Conservation (phyloP, 2,329 filamentous ascomycete genomes). For the Cytospora mali region DNA sequence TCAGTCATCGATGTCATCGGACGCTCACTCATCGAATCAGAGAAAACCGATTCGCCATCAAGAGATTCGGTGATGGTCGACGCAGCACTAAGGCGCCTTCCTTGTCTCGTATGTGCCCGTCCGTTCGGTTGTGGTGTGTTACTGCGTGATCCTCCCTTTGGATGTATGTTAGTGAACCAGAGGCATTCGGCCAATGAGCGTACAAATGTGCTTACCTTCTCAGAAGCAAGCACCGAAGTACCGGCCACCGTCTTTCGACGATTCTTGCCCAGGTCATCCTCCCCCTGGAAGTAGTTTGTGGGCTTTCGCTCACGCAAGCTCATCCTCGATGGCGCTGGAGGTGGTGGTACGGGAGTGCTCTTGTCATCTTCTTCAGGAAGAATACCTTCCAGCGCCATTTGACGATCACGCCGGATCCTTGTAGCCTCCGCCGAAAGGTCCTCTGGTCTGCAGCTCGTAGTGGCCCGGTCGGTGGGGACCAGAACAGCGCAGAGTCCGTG, state of each 20-base stretch:
- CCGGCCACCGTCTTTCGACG: slow-evolving; percentile 66
- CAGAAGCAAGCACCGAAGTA: slow-evolving; percentile 47
- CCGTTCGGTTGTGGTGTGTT: slow-evolving; percentile 36
- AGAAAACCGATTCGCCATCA: slow-evolving; percentile 29
- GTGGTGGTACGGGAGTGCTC: slow-evolving; percentile 32
- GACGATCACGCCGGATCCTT: slow-evolving; percentile 64
- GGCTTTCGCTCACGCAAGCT: slow-evolving; percentile 73
- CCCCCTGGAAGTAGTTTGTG: slow-evolving; percentile 56
- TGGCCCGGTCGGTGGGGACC: slow-evolving; percentile 75
- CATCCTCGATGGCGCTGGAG: slow-evolving; percentile 61
- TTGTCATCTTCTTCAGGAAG: slow-evolving; percentile 34
- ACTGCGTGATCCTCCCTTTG: slow-evolving; percentile 40
- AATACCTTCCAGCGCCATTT: slow-evolving; percentile 50
- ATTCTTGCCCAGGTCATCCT: slow-evolving; percentile 47
- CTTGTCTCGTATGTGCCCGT: slow-evolving; percentile 38
- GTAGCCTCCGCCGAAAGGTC: slow-evolving; percentile 75
- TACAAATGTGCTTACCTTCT: slow-evolving; percentile 41
- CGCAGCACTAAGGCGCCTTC: slow-evolving; percentile 54
- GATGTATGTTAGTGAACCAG: slow-evolving; percentile 27
- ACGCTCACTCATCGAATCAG: slow-evolving; percentile 31
- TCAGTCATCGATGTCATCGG: slow-evolving; percentile 47
- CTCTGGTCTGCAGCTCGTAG: slow-evolving; percentile 73
- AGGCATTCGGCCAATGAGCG: slow-evolving; percentile 1
- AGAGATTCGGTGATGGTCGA: slow-evolving; percentile 42
- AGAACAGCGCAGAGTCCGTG: slow-evolving; percentile 81